These are phyloP conservation scores for Jaltomata sinuosa DNA, from an alignment of 257 asterid species.

Conservation along the genomic window DNA sequence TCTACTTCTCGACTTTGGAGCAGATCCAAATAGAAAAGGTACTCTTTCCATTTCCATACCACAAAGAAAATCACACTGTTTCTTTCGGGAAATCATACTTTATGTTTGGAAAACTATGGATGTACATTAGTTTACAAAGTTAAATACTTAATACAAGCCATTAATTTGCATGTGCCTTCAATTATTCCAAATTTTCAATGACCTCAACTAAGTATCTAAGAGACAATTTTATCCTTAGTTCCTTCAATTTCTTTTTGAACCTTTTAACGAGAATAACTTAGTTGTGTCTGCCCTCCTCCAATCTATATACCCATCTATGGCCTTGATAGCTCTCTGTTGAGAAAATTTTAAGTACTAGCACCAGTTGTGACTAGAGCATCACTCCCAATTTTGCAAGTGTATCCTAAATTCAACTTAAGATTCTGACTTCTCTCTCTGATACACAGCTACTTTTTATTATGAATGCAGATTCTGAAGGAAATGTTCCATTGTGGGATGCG, in stretches of 20 bases:
- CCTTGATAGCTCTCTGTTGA: background rate
- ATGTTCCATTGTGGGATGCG: conserved; percentile 80
- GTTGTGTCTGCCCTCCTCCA: background rate
- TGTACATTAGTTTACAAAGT: background rate
- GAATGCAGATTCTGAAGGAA: conserved; percentile 42
- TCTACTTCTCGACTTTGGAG: conserved; percentile 66
- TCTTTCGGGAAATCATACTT: background rate
- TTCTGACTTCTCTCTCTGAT: background rate
- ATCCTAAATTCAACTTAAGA: background rate
- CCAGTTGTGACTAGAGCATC: background rate
- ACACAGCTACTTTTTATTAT: background rate
- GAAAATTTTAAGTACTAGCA: background rate
- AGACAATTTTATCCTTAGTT: background rate
- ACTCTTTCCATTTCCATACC: background rate
- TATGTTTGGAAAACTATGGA: background rate
- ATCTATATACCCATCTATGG: background rate
- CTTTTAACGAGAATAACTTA: background rate
- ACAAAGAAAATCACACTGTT: background rate
- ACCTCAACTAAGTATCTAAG: background rate
- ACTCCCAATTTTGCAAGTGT: background rate
- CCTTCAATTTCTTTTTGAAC: background rate
- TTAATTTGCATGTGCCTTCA: background rate
- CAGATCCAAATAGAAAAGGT: conserved; percentile 67
- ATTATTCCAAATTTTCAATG: background rate
- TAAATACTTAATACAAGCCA: background rate